Conservation (phyloP, 1,139 yeast genomes). For the Blastobotrys raffinosifermentans region DNA sequence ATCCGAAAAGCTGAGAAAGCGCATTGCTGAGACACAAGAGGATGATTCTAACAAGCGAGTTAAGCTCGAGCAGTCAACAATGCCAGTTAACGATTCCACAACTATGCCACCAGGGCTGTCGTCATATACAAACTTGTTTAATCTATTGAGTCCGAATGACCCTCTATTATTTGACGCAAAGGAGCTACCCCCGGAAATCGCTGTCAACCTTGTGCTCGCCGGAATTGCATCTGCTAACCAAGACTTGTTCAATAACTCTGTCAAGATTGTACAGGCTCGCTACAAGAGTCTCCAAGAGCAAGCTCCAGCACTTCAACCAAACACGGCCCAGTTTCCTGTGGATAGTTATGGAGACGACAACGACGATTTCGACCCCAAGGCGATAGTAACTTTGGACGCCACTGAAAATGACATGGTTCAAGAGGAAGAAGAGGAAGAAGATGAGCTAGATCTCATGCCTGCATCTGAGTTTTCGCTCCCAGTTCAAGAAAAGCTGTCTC, state of each 20-base stretch:
- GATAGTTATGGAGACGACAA: conserved; percentile 20
- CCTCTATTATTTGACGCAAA: conserved; percentile 67
- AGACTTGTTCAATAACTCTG: conserved; percentile 55
- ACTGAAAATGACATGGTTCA: conserved; percentile 13
- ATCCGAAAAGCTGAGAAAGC: conserved; percentile 23
- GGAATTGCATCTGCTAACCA: conserved; percentile 54
- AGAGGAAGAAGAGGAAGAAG: conserved; percentile 20
- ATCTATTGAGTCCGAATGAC: conserved; percentile 56
- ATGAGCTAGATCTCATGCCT: conserved; percentile 18
- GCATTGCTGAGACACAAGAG: conserved; percentile 20
- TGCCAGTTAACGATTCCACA: conserved; percentile 24
- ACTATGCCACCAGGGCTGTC: conserved; percentile 28
- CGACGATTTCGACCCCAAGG: conserved; percentile 14
- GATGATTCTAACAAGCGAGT: conserved; percentile 19
- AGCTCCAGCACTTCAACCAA: conserved; percentile 17
- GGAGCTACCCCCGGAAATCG: conserved; percentile 56
- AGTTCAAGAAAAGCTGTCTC: conserved; percentile 38
- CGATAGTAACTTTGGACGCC: neutral
- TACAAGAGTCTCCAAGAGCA: conserved; percentile 40
- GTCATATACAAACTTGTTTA: conserved; percentile 40
- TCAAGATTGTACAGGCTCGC: conserved; percentile 62
- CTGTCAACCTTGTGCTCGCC: conserved; percentile 58
- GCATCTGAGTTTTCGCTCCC: conserved; percentile 50
- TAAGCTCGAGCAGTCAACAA: conserved; percentile 18
- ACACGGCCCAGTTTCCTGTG: conserved; percentile 18